Evolutionary conservation across 768 basidiomycete species (phyloP).

Genomic region (Xerocomellus chrysenteron): DNA sequence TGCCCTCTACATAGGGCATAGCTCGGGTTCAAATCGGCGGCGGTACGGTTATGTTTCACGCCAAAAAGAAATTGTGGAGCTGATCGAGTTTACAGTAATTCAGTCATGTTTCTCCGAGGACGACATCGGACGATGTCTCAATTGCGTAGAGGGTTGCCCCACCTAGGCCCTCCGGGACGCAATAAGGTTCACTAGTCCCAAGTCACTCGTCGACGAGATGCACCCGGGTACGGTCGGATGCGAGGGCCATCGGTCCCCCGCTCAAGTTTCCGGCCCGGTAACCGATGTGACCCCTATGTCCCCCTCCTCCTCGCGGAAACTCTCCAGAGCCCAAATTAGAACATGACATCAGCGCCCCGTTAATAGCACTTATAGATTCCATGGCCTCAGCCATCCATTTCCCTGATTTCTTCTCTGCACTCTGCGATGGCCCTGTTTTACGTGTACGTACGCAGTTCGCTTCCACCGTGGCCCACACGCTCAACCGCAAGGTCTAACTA

Average conservation of each 20-base stretch:
- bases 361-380: not conserved
- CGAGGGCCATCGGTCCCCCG: too few relatives aligned
- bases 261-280: too few relatives aligned
- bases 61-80: not conserved
- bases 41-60: too few relatives aligned
- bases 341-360: not conserved
- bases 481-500: not conserved
- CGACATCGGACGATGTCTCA: too few relatives aligned
- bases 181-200: too few relatives aligned
- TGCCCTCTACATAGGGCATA: too few relatives aligned
- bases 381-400: not conserved
- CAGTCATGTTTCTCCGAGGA: not conserved
- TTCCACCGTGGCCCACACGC: not conserved
- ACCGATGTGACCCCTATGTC: not conserved
- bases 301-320: not conserved
- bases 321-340: not conserved
- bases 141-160: too few relatives aligned
- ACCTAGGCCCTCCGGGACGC: too few relatives aligned
- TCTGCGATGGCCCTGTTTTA: slow-evolving; percentile 15
- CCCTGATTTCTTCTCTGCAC: too few relatives aligned
- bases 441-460: slow-evolving; percentile 8
- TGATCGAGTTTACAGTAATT: not conserved
- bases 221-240: too few relatives aligned
- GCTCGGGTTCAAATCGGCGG: too few relatives aligned
- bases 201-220: too few relatives aligned